phyloP scores from a whole-genome alignment of 2,329 filamentous ascomycete genomes.

The Exophiala aquamarina region DNA sequence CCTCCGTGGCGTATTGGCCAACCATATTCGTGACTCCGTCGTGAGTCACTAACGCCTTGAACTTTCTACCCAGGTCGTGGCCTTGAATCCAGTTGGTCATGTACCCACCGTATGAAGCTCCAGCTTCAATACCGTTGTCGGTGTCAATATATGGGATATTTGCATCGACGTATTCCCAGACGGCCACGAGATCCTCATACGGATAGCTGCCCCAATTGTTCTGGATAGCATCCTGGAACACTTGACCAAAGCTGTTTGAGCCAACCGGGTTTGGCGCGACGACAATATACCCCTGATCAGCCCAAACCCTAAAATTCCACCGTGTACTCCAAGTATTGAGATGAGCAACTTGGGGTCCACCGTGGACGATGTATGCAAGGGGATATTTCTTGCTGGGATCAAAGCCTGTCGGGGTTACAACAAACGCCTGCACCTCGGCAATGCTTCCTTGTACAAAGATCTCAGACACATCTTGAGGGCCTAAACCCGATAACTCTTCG shows the following conservation, averaged over 20 bases:
- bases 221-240: constrained; percentile 72
- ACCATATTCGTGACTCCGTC: constrained; percentile 75
- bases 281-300: constrained; percentile 83
- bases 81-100: constrained; percentile 83
- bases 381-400: constrained; percentile 72
- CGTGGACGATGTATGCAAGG: constrained; percentile 76
- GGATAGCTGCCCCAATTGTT: constrained; percentile 82
- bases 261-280: constrained; percentile 82
- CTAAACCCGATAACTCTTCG: constrained; percentile 36
- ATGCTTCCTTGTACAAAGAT: constrained; percentile 40
- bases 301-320: constrained; percentile 85
- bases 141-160: constrained; percentile 41
- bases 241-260: constrained; percentile 78
- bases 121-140: constrained; percentile 39
- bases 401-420: constrained; percentile 56
- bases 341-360: constrained; percentile 79
- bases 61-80: constrained; percentile 74
- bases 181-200: constrained; percentile 77
- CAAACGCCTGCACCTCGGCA: constrained; percentile 39
- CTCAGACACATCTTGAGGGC: constrained; percentile 37
- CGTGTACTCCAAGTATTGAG: constrained; percentile 73
- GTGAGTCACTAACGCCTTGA: constrained; percentile 85
- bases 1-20: constrained; percentile 51
- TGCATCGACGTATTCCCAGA: constrained; percentile 66
- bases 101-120: constrained; percentile 44